Base-by-base conservation (phyloP, 83 land plant species). In the Isoetes engelmannii region DNA sequence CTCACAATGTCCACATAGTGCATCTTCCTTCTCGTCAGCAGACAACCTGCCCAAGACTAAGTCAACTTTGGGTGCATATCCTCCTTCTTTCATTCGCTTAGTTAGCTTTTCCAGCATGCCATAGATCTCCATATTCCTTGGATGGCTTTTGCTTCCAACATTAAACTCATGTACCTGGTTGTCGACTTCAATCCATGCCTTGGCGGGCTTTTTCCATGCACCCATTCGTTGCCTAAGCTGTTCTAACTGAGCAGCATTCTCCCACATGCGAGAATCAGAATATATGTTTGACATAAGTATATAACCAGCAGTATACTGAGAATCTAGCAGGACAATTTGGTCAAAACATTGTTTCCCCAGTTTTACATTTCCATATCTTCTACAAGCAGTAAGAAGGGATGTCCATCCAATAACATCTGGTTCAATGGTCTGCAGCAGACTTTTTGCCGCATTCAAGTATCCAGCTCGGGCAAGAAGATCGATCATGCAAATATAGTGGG, bases 361-460 rank as follows among this genome's bases (percentile, higher is more conserved):
- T 37, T 58, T 56, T 47, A 79, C 81, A 68, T 83, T 77, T 4
- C 76, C 73, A 72, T 86, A 72, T 46, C 77, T 63, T 57, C 81
- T 79, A 49, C 89, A 83, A 47, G 86, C 77, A 71, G 81, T 76
- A 4, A 86, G 83, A 51, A 86, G 61, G 20, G 89, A 75, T 63
- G 81, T 83, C 87, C 90, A 84, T 46, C 85, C 77, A 62, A 80
- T 80, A 54, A 79, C 80, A 74, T 82, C 80, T 0, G 87, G 76
- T 15, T 80, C 70, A 80, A 84, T 78, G 46, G 58, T 48, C 13
- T 65, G 69, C 19, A 84, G 76, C 70, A 84, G 43, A 7, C 70
- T 18, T 63, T 82, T 76, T 17, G 87, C 90, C 65, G 84, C 87
- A 19, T 80, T 72, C 5, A 84, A 69, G 62, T 68, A 63, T 48